A percentile compares a stretch with the other conserved stretches of the same genome.
Conservation (phyloP, 1,284 basidiomycete species). For the Malassezia dermatis region DNA sequence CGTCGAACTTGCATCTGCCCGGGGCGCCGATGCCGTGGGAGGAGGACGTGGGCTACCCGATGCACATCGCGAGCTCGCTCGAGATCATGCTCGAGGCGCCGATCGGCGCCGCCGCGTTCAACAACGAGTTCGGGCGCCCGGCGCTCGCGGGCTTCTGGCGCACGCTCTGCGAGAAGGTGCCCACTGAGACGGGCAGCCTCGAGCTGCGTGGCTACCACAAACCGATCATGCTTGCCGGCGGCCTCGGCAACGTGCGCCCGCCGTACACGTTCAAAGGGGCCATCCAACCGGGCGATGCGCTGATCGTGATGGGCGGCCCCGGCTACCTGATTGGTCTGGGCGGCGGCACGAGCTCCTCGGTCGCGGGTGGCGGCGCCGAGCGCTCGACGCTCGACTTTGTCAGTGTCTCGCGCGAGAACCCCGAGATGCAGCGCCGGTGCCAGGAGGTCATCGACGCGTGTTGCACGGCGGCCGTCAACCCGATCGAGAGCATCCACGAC, state of each 20-base stretch:
- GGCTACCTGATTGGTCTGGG: constrained; percentile 94
- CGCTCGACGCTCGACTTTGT: constrained; percentile 90
- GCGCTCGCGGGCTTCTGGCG: constrained; percentile 54
- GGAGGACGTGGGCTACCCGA: constrained; percentile 62
- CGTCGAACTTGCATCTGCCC: constrained; percentile 63
- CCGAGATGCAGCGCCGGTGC: constrained; percentile 92
- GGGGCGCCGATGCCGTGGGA: constrained; percentile 40
- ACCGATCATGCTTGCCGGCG: constrained; percentile 98
- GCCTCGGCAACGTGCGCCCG: constrained; percentile 72
- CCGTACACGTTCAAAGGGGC: constrained; percentile 38
- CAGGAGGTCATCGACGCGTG: constrained; percentile 89
- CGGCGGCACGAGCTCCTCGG: constrained; percentile 86
- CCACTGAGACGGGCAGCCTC: constrained; percentile 17
- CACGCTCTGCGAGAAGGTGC: constrained; percentile 42
- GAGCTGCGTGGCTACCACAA: constrained; percentile 96
- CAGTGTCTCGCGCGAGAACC: constrained; percentile 92
- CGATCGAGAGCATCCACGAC: constrained; percentile 93
- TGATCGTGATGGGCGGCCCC: constrained; percentile 92
- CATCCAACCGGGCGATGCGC: constrained; percentile 37
- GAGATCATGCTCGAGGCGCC: constrained; percentile 98
- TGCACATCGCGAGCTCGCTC: constrained; percentile 80
- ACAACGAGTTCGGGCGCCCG: constrained; percentile 96
- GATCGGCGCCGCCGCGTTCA: constrained; percentile 86
- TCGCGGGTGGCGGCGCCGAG: constrained; percentile 57
- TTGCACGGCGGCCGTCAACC: constrained; percentile 51